Evolutionary conservation across 192 early-diverging fungal species (phyloP).

Genomic region (Podila horticola): DNA sequence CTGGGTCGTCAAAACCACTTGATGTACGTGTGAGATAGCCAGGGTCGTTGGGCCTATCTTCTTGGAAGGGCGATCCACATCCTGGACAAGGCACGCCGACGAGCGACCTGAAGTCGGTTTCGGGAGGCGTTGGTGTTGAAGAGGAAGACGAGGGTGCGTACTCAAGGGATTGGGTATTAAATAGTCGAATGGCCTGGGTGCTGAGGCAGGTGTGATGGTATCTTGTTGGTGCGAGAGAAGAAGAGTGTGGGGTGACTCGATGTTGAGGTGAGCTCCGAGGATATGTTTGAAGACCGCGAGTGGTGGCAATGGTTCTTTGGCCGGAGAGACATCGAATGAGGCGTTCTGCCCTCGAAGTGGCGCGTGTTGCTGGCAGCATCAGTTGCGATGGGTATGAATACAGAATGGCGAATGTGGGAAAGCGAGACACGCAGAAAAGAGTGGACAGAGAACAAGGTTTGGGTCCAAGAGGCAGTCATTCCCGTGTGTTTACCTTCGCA

Average conservation of each 20-base stretch:
- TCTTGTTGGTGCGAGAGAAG: too few relatives aligned
- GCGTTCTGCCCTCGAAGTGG: not conserved
- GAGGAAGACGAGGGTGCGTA: not conserved
- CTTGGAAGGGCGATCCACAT: constrained; percentile 38
- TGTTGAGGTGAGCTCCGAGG: too few relatives aligned
- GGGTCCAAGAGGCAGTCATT: not conserved
- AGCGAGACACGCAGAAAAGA: not conserved
- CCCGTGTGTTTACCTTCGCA: not conserved
- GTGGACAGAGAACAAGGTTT: not conserved
- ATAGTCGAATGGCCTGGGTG: not conserved
- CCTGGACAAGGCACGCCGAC: constrained; percentile 42
- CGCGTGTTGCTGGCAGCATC: not conserved
- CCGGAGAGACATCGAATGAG: not conserved
- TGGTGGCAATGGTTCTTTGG: not conserved
- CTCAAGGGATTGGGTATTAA: not conserved
- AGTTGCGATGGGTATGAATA: not conserved
- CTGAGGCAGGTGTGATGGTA: too few relatives aligned
- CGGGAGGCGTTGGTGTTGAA: not conserved
- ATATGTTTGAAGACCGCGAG: too few relatives aligned
- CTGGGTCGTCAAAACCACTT: not conserved
- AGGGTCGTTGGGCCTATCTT: constrained; percentile 6
- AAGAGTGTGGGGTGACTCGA: too few relatives aligned
- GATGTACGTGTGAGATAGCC: constrained; percentile 26
- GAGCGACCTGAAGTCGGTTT: not conserved
- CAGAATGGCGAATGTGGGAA: too few relatives aligned